Evolutionary conservation across 2,329 filamentous ascomycete species (phyloP).

Genomic region (Alternaria ethzedia): DNA sequence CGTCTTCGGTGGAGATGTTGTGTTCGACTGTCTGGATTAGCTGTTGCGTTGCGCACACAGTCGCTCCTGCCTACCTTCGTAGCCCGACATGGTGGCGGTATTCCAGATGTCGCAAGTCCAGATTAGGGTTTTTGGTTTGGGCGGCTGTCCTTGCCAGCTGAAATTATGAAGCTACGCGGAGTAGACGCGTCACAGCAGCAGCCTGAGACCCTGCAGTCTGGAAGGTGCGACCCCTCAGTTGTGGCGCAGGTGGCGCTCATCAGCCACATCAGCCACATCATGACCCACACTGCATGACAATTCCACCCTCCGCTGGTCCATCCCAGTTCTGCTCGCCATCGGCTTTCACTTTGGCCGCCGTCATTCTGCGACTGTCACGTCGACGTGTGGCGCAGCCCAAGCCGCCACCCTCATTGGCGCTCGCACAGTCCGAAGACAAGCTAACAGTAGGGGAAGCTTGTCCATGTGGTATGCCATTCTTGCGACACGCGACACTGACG

Average conservation of each 20-base stretch:
- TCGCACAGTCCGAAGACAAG: neutral
- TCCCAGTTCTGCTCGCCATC: neutral
- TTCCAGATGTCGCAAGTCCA: constrained; percentile 19
- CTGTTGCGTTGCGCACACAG: constrained; percentile 12
- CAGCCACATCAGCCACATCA: neutral
- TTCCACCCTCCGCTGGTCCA: neutral
- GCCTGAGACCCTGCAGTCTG: constrained; percentile 6
- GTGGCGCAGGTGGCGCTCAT: neutral
- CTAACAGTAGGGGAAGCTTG: neutral
- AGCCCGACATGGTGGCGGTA: constrained; percentile 51
- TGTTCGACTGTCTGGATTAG: constrained; percentile 54
- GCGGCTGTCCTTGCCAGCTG: constrained; percentile 7
- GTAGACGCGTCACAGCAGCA: constrained; percentile 18
- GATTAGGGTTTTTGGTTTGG: neutral
- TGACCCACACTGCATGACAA: neutral
- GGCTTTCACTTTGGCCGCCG: neutral
- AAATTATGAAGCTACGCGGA: constrained; percentile 13
- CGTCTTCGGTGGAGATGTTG: constrained; percentile 51
- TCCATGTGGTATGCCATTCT: neutral
- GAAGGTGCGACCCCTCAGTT: constrained; percentile 8
- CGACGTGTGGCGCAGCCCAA: neutral
- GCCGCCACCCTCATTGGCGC: neutral
- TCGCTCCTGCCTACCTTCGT: constrained; percentile 49
- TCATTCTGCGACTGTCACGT: neutral
- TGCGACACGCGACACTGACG: neutral